Percentiles rank a stretch among this genome's conserved stretches.
These are phyloP conservation scores for Salix viminalis DNA, from an alignment of 345 rosid genomes.

Conservation along the genomic window DNA sequence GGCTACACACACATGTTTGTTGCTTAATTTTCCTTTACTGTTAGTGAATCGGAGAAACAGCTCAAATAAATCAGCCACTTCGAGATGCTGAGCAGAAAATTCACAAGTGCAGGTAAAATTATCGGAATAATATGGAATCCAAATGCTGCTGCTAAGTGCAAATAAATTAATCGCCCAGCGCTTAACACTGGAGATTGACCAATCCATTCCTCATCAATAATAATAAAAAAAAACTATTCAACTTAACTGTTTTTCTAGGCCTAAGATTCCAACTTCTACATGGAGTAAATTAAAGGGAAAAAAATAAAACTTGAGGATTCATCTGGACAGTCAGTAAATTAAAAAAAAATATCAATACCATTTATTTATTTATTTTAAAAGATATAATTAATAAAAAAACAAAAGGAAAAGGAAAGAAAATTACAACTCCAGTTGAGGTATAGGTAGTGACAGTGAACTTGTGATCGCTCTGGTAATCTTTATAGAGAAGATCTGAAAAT, in stretches of 20 bases:
- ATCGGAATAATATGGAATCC: not conserved
- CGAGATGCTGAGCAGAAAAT: too few relatives aligned
- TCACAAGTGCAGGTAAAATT: not conserved
- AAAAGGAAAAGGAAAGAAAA: constrained; percentile 19
- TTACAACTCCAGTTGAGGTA: constrained; percentile 72
- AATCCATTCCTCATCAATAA: not conserved
- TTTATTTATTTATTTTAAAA: not conserved
- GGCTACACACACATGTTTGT: not conserved
- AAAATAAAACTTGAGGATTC: too few relatives aligned
- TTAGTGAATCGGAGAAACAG: not conserved
- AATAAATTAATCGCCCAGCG: not conserved
- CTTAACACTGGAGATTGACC: not conserved
- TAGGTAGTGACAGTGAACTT: constrained; percentile 77
- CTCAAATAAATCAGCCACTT: not conserved
- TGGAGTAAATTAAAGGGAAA: too few relatives aligned
- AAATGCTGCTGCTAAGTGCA: not conserved
- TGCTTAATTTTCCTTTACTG: not conserved
- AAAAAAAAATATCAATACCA: not conserved
- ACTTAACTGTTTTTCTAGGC: not conserved
- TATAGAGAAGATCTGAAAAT: constrained; percentile 73
- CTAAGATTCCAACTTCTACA: not conserved
- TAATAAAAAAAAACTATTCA: not conserved
- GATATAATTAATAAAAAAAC: not conserved
- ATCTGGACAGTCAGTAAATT: not conserved
- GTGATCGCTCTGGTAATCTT: constrained; percentile 86